phyloP scores from a whole-genome alignment of 75 land plant genomes.

The Larix kaempferi region DNA sequence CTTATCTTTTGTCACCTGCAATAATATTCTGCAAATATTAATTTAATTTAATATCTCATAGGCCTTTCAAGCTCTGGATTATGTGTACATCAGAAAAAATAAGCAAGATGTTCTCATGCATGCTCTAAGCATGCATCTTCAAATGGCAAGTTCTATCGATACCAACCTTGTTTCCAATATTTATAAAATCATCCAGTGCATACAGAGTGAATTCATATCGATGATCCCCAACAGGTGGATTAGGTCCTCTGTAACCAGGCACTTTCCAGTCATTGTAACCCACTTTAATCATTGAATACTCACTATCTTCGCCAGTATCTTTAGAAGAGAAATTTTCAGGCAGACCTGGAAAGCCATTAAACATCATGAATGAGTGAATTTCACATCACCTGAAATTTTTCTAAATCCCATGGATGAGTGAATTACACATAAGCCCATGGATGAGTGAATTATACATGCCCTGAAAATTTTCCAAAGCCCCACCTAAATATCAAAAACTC shows the following conservation, averaged over 20 bases:
- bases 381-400: too few species aligned
- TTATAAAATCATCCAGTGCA: slow-evolving; percentile 68
- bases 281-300: slow-evolving; percentile 58
- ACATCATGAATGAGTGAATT: not conserved
- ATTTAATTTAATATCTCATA: too few species aligned
- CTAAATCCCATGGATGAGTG: too few species aligned
- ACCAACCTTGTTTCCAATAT: slow-evolving; percentile 72
- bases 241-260: slow-evolving; percentile 80
- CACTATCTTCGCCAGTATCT: slow-evolving; percentile 45
- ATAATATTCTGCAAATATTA: not conserved
- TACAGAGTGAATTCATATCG: slow-evolving; percentile 57
- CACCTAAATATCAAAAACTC: too few species aligned
- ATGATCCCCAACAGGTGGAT: slow-evolving; percentile 53
- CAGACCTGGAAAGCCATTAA: slow-evolving; percentile 43
- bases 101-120: too few species aligned
- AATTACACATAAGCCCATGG: too few species aligned
- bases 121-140: too few species aligned
- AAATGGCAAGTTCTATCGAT: not conserved
- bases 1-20: slow-evolving; percentile 79
- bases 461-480: too few species aligned
- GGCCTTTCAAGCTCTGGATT: too few species aligned
- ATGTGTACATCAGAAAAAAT: too few species aligned
- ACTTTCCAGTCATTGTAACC: slow-evolving; percentile 70
- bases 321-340: slow-evolving; percentile 79
- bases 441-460: too few species aligned